Evolutionary conservation across 371 early-diverging fungal genomes (phyloP), one percentile per base, ranked within the genome.

Genomic region (Zancudomyces culisetae): DNA sequence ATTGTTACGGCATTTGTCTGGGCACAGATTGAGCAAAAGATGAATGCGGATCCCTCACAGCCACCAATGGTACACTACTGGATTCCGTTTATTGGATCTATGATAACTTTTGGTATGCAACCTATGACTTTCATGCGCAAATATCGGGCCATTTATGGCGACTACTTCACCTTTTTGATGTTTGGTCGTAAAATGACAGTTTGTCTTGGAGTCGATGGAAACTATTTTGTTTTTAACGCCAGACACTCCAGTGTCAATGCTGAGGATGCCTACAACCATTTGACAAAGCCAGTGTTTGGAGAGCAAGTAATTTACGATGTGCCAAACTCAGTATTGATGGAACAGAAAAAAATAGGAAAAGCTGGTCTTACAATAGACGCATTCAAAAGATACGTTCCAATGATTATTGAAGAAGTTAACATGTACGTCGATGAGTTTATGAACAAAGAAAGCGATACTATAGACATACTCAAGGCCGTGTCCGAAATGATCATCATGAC

Each of bases 341-440:
- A 96, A 66, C 95, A 96, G 70, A 96, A 96, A 71, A 83, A 84
- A 68, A 90, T 95, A 61, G 82, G 90, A 68, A 96, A 96, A 74
- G 80, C 84, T 55, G 86, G 88, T 53, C 71, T 96, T 57, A 80
- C 87, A 54, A 76, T 78, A 51, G 83, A 87, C 24, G 81, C 80
- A 58, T 84, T 96, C 72, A 77, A 81, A 51, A 63, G 77, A 41
- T 91, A 93, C 69, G 82, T 94, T 24, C 84, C 87, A 48, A 77
- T 87, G 66, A 81, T 94, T 56, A 74, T 77, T 22, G 72, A 85
- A 53, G 97, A 96, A 68, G 77, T 82, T 45, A 62, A 60, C 43
- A 73, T 72, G 29, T 93, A 90, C 66, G 78, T 92, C 56, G 63
- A 72, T 48, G 58, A 66, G 48, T 72, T 75, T 56, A 76, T 76